Evolutionary conservation across 1,139 yeast species (phyloP), one percentile per base, ranked within the genome.

Genomic region (Candida tetrigidarum): DNA sequence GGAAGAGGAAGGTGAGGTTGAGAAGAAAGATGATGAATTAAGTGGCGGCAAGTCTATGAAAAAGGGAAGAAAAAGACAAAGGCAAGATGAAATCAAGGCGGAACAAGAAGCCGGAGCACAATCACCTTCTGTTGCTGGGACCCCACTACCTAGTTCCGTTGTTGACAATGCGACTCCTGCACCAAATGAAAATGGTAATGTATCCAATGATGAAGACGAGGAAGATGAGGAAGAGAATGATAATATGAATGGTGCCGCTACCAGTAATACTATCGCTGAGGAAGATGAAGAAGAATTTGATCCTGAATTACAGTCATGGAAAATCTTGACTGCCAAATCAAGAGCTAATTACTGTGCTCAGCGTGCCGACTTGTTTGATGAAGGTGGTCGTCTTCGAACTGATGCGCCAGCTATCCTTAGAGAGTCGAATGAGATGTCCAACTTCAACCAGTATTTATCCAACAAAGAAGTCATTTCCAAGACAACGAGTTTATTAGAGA

Each of bases 301-400:
- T 56, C 74, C 84, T 27, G 95, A 88, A 58, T 64, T 82, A 41
- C 86, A 86, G 46, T 83, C 90, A 0, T 91, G 97, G 96, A 86
- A 86, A 55, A 80, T 81, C 10, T 64, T 86, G 16, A 89, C 96
- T 0, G 88, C 96, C 0, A 86, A 85, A 49, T 80, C 88, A 0
- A 71, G 97, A 47, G 89, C 95, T 7, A 82, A 85, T 46, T 80
- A 88, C 50, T 85, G 96, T 60, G 69, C 83, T 27, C 77, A 78
- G 46, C 77, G 97, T 55, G 76, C 90, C 0, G 81, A 76, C 6
- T 66, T 90, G 41, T 91, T 92, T 52, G 74, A 71, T 56, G 79
- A 76, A 29, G 75, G 78, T 14, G 67, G 72, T 52, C 76, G 72
- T 46, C 63, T 92, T 10, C 85, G 85, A 50, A 65, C 75, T 5